phyloP scores from a whole-genome alignment of 371 early-diverging fungal genomes.

The Mucor mucedo region DNA sequence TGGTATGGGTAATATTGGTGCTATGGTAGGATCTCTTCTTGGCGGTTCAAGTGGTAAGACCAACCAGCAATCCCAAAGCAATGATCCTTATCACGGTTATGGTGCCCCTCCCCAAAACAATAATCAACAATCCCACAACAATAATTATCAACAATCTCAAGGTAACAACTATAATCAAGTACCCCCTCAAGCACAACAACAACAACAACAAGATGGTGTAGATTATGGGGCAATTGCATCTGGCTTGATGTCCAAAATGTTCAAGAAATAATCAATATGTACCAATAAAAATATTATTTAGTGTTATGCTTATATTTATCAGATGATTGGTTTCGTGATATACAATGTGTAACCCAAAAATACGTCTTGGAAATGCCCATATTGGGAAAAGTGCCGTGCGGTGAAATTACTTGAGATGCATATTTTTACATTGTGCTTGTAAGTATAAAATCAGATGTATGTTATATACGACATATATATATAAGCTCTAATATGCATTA shows the following conservation, averaged over 20 bases:
- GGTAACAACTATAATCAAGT: not conserved
- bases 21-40: slow-evolving; percentile 37
- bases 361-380: too few species aligned
- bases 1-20: slow-evolving; percentile 32
- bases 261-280: slow-evolving; percentile 13
- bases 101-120: not conserved
- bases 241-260: slow-evolving; percentile 20
- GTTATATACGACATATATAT: too few species aligned
- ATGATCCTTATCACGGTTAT: not conserved
- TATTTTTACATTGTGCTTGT: too few species aligned
- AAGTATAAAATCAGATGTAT: too few species aligned
- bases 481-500: too few species aligned
- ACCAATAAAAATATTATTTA: not conserved
- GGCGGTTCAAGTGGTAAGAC: slow-evolving; percentile 8
- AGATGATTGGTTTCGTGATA: too few species aligned
- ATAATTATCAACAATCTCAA: slow-evolving; percentile 7
- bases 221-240: slow-evolving; percentile 23
- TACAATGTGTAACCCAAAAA: too few species aligned
- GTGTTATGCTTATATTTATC: too few species aligned
- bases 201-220: slow-evolving; percentile 13
- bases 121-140: slow-evolving; percentile 1
- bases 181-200: slow-evolving; percentile 11
- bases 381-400: too few species aligned
- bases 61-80: slow-evolving; percentile 28
- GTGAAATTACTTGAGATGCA: too few species aligned